Evolutionary conservation across 192 early-diverging fungal genomes (phyloP).

Genomic region (Coemansia sp.): DNA sequence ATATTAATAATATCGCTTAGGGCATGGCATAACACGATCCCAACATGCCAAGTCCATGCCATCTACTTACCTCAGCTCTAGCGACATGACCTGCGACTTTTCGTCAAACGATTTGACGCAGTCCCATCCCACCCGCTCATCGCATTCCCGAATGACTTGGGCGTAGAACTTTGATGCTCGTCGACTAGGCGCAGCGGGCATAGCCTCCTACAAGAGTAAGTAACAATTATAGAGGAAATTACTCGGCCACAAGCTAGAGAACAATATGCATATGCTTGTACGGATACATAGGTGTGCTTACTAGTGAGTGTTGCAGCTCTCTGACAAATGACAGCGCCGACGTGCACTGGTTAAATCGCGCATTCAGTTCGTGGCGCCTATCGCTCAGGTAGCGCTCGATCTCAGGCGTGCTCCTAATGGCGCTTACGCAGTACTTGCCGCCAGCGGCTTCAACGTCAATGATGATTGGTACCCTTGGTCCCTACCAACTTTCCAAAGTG

Average conservation of each 20-base stretch:
- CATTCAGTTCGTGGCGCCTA: constrained; percentile 22
- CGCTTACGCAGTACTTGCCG: constrained; percentile 24
- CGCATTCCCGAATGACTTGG: constrained; percentile 37
- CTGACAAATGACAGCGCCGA: constrained; percentile 40
- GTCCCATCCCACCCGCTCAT: constrained; percentile 29
- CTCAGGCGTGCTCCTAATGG: constrained; percentile 34
- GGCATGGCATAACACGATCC: neutral
- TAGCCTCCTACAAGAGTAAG: constrained; percentile 4
- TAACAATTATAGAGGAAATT: neutral
- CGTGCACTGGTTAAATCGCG: constrained; percentile 44
- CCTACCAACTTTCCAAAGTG: neutral
- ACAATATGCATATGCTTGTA: neutral
- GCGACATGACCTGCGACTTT: constrained; percentile 18
- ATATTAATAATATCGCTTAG: neutral
- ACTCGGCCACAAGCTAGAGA: neutral
- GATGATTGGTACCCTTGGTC: constrained; percentile 9
- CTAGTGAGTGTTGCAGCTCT: constrained; percentile 42
- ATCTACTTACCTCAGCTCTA: constrained; percentile 19
- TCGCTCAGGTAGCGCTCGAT: constrained; percentile 10
- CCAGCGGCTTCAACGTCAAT: constrained; percentile 20
- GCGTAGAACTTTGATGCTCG: constrained; percentile 25
- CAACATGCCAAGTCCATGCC: neutral
- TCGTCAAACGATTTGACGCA: constrained; percentile 31
- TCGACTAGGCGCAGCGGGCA: neutral
- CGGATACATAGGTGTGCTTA: constrained; percentile 9